These are phyloP conservation scores for Aspergillus alliaceus DNA, from an alignment of 2,329 filamentous ascomycete species.

Conservation along the genomic window DNA sequence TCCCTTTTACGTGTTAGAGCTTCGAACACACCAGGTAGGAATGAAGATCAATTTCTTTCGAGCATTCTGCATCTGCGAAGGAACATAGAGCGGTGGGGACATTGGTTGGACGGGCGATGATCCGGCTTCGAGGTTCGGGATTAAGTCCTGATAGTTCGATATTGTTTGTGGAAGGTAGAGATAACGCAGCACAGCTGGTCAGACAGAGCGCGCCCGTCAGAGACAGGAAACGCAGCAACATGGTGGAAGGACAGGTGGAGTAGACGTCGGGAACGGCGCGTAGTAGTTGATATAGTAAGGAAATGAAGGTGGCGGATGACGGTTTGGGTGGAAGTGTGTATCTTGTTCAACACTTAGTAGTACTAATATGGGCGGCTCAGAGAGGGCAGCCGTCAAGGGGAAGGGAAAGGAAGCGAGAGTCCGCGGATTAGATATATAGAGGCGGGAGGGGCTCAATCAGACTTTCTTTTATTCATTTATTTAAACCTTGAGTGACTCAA, in stretches of 20 bases:
- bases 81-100: slow-evolving; percentile 17
- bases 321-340: background rate
- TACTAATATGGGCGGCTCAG: too few relatives aligned
- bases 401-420: background rate
- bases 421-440: background rate
- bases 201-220: slow-evolving; percentile 11
- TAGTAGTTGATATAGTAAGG: background rate
- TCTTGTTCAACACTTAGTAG: too few relatives aligned
- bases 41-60: slow-evolving; percentile 3
- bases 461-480: background rate
- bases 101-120: slow-evolving; percentile 12
- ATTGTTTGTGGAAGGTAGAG: background rate
- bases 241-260: background rate
- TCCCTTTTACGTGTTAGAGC: background rate
- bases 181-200: slow-evolving; percentile 9
- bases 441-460: background rate
- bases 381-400: too few relatives aligned
- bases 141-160: background rate
- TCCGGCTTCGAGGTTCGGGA: background rate
- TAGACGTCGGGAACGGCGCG: background rate
- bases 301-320: background rate
- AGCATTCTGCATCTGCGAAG: slow-evolving; percentile 16
- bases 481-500: background rate
- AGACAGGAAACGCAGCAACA: slow-evolving; percentile 17
- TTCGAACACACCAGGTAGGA: slow-evolving; percentile 13